Conservation (phyloP, 1,284 basidiomycete species). For the Puccinia hordei region DNA sequence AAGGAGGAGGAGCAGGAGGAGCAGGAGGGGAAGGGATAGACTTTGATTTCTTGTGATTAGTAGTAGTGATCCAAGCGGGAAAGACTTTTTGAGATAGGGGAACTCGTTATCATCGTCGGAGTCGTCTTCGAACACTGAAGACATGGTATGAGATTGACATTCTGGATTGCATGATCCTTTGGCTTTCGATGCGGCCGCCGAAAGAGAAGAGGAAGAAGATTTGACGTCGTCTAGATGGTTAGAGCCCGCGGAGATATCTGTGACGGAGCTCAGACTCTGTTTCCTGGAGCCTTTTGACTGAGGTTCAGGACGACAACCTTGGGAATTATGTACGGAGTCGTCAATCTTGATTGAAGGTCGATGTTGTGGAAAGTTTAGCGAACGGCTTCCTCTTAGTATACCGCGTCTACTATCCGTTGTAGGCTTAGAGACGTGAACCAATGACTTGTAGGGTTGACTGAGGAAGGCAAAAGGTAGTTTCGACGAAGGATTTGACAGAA, state of each 20-base stretch:
- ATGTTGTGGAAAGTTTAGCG: neutral
- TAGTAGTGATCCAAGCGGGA: conserved; percentile 6
- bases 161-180: neutral
- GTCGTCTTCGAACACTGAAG: conserved; percentile 20
- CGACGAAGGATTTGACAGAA: neutral
- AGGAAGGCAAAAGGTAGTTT: neutral
- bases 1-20: no score
- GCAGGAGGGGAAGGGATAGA: neutral
- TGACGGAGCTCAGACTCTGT: neutral
- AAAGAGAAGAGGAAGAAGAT: no score
- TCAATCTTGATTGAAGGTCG: neutral
- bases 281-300: neutral
- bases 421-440: neutral
- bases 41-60: neutral
- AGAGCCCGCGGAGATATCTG: neutral
- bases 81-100: conserved; percentile 13
- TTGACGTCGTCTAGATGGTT: neutral
- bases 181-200: neutral
- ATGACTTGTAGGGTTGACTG: neutral
- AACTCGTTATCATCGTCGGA: conserved; percentile 1
- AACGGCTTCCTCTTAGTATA: neutral
- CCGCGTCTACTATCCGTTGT: no score
- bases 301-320: no score
- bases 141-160: conserved; percentile 14
- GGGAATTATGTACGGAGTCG: neutral